phyloP scores from a whole-genome alignment of 331 rosid genomes.

The Rosa hybrid region DNA sequence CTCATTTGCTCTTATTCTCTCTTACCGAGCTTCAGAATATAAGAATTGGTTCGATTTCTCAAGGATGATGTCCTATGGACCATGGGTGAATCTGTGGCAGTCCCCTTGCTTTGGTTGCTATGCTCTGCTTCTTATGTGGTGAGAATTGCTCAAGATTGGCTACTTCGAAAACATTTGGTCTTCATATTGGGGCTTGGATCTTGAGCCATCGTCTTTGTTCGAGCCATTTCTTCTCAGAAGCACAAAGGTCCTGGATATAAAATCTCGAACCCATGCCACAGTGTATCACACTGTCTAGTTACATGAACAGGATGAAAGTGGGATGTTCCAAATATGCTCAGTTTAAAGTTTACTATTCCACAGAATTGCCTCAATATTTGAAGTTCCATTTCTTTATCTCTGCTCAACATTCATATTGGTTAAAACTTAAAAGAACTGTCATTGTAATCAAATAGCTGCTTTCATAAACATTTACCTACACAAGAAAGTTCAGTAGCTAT shows the following conservation, averaged over 20 bases:
- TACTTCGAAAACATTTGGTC: no score
- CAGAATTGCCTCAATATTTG: background rate
- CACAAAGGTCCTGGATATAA: background rate
- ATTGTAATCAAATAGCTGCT: background rate
- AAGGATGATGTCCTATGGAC: background rate
- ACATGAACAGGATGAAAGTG: background rate
- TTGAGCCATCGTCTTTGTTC: background rate
- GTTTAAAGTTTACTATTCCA: background rate
- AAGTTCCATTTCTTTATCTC: background rate
- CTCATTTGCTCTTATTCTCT: background rate
- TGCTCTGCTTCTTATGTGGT: background rate
- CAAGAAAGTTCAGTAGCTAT: background rate
- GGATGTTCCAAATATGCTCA: background rate
- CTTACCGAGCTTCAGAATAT: background rate
- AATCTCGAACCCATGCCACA: background rate
- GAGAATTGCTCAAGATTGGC: no score
- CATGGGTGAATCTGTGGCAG: background rate
- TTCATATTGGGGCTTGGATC: background rate
- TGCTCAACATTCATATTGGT: background rate
- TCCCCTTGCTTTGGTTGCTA: background rate
- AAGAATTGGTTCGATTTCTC: background rate
- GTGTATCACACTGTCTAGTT: background rate
- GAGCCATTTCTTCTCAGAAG: background rate
- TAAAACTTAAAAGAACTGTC: background rate
- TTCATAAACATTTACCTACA: background rate